Evolutionary conservation across 2,329 filamentous ascomycete species (phyloP).

Genomic region (Amauroascus niger): DNA sequence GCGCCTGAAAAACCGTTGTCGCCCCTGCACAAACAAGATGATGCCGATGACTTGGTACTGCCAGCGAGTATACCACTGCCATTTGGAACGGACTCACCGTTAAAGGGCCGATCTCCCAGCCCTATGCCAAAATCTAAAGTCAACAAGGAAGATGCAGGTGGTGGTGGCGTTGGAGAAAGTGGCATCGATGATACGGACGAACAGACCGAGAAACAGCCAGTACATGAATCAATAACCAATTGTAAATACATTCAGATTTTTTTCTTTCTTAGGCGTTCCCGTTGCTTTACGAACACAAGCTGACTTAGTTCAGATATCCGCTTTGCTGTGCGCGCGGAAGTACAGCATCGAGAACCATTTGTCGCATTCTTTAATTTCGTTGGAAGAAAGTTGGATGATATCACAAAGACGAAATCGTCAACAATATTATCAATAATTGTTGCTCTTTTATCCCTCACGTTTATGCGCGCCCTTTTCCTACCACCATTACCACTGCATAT

Average conservation of each 20-base stretch:
- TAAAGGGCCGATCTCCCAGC: slow-evolving; percentile 48
- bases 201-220: slow-evolving; percentile 6
- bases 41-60: slow-evolving; percentile 41
- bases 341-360: slow-evolving; percentile 78
- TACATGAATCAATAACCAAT: slow-evolving; percentile 36
- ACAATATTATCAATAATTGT: slow-evolving; percentile 53
- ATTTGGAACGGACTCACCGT: slow-evolving; percentile 45
- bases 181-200: slow-evolving; percentile 3
- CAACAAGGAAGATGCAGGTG: slow-evolving; percentile 20
- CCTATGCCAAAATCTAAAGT: slow-evolving; percentile 32
- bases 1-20: slow-evolving; percentile 38
- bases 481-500: slow-evolving; percentile 58
- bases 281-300: slow-evolving; percentile 19
- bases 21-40: slow-evolving; percentile 20
- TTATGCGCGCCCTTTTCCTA: slow-evolving; percentile 57
- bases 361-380: slow-evolving; percentile 60
- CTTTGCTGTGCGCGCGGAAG: slow-evolving; percentile 76
- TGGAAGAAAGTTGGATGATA: slow-evolving; percentile 48
- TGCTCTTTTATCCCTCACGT: slow-evolving; percentile 54
- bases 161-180: background rate
- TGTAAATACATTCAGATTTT: slow-evolving; percentile 34
- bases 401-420: slow-evolving; percentile 62
- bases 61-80: slow-evolving; percentile 51
- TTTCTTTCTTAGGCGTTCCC: slow-evolving; percentile 15
- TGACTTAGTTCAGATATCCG: slow-evolving; percentile 59